Evolutionary conservation across 169 alveolate genomes (phyloP).

Genomic region (Plasmodium adleri): DNA sequence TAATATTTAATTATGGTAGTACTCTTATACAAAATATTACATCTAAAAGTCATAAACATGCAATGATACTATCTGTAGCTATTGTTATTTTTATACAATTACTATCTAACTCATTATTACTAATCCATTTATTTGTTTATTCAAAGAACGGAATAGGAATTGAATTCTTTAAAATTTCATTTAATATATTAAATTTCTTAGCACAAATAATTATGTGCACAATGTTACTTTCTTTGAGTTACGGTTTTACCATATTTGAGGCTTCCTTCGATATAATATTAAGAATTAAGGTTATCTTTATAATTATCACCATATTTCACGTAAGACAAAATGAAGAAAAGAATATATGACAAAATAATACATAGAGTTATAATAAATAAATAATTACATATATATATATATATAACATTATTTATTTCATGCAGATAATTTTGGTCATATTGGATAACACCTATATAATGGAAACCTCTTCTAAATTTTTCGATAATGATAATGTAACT

Average conservation of each 20-base stretch:
- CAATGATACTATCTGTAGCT: slow-evolving; percentile 55
- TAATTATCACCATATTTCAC: slow-evolving; percentile 53
- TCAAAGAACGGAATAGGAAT: slow-evolving; percentile 70
- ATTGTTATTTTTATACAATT: slow-evolving; percentile 55
- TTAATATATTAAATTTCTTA: slow-evolving; percentile 59
- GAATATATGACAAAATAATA: neutral
- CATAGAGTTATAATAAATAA: neutral
- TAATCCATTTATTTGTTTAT: slow-evolving; percentile 59
- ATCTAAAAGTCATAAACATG: slow-evolving; percentile 46
- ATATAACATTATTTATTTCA: slow-evolving; percentile 2
- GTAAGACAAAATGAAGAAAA: slow-evolving; percentile 11
- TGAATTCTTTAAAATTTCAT: slow-evolving; percentile 51
- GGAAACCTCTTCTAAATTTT: slow-evolving; percentile 67
- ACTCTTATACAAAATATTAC: slow-evolving; percentile 37
- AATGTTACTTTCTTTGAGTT: slow-evolving; percentile 69
- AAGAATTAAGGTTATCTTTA: slow-evolving; percentile 36
- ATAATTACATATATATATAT: slow-evolving; percentile 3
- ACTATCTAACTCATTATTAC: slow-evolving; percentile 54
- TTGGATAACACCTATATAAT: slow-evolving; percentile 45
- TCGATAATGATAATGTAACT: slow-evolving; percentile 70
- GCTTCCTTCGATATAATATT: slow-evolving; percentile 25
- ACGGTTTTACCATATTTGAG: slow-evolving; percentile 61
- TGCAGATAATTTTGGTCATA: slow-evolving; percentile 42
- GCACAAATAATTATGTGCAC: slow-evolving; percentile 71
- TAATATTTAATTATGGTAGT: slow-evolving; percentile 54